Evolutionary conservation across 345 rosid species (phyloP).

Genomic region (Populus nigra): DNA sequence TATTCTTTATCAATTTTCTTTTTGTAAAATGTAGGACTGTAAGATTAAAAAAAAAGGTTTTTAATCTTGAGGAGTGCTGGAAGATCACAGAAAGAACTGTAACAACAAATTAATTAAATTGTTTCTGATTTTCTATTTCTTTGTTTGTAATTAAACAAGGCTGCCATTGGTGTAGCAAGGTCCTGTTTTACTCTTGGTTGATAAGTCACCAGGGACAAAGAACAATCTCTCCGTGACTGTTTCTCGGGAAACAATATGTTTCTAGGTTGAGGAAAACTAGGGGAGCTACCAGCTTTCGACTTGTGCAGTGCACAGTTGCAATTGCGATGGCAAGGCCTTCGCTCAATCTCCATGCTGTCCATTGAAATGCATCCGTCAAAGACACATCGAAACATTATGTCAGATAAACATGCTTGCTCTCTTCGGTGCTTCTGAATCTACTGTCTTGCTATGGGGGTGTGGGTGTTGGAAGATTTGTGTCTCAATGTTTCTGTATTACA

Average conservation of each 20-base stretch:
- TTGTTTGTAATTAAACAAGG: too few species aligned
- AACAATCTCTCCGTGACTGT: conserved; percentile 3
- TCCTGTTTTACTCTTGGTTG: not conserved
- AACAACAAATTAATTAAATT: too few species aligned
- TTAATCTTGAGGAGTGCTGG: too few species aligned
- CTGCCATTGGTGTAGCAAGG: too few species aligned
- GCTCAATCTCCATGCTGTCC: conserved; percentile 7
- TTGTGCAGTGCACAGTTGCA: conserved; percentile 19
- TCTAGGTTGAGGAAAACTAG: not conserved
- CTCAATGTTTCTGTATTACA: not conserved
- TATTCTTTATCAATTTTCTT: too few species aligned
- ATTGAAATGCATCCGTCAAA: conserved; percentile 14
- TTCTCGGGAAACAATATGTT: not conserved
- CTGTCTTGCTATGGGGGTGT: not conserved
- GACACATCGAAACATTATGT: conserved; percentile 3
- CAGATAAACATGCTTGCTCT: conserved; percentile 7
- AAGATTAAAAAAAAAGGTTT: too few species aligned
- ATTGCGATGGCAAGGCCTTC: conserved; percentile 18
- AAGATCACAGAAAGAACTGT: too few species aligned
- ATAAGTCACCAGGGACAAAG: conserved; percentile 5
- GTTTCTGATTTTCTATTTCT: too few species aligned
- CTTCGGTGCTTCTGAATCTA: not conserved
- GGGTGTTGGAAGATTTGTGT: not conserved
- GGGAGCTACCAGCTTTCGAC: not conserved
- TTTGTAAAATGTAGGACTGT: too few species aligned